phyloP scores from a whole-genome alignment of 2,329 filamentous ascomycete genomes.

The Penicillium hesseltinei region DNA sequence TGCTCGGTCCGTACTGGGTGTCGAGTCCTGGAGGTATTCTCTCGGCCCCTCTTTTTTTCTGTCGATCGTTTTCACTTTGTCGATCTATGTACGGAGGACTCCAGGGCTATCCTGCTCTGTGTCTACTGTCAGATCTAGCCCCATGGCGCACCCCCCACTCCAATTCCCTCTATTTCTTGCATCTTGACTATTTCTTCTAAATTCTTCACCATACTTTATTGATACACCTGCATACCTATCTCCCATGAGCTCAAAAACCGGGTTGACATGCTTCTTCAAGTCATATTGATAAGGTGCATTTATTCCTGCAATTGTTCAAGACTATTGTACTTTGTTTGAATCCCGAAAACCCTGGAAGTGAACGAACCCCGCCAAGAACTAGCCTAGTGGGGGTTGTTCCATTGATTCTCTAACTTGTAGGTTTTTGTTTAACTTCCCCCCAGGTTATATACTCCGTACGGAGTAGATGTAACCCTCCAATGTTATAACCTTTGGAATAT shows the following conservation, averaged over 20 bases:
- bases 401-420: neutral
- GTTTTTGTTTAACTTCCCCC: neutral
- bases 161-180: neutral
- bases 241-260: slow-evolving; percentile 6
- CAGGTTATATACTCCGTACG: neutral
- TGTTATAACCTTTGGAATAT: neutral
- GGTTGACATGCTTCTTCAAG: slow-evolving; percentile 9
- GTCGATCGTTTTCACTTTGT: neutral
- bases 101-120: slow-evolving; percentile 3
- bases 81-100: neutral
- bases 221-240: slow-evolving; percentile 7
- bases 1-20: neutral
- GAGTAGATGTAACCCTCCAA: too few species aligned
- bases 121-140: slow-evolving; percentile 11
- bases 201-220: slow-evolving; percentile 1
- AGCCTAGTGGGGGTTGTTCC: neutral
- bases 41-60: neutral
- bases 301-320: neutral
- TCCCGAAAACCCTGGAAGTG: neutral
- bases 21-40: neutral
- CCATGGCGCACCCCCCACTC: neutral
- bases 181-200: slow-evolving; percentile 1
- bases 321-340: neutral
- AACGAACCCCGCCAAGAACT: neutral
- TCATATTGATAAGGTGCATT: neutral